phyloP scores from a whole-genome alignment of 305 asterid genomes.

The Fraxinus floribunda region DNA sequence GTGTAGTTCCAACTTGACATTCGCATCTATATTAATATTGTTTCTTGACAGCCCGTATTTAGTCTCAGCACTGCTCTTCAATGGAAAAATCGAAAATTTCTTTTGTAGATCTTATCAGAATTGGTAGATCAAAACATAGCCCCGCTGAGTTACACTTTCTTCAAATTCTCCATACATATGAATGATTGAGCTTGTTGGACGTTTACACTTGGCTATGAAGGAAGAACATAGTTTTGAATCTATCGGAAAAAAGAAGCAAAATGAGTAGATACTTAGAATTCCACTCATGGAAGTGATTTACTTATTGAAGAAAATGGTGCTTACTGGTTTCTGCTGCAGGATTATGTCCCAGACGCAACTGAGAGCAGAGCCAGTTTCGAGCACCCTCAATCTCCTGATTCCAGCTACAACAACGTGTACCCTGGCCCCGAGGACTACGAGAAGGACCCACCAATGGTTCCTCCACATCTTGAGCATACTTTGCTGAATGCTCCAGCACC shows the following conservation, averaged over 20 bases:
- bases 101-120: background rate
- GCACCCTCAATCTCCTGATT: slow-evolving; percentile 26
- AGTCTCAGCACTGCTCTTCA: background rate
- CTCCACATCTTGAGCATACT: slow-evolving; percentile 30
- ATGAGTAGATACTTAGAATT: background rate
- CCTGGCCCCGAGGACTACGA: slow-evolving; percentile 24
- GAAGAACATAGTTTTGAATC: background rate
- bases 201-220: background rate
- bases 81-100: too few relatives aligned
- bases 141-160: background rate
- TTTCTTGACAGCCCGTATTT: background rate
- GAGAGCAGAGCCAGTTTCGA: slow-evolving; percentile 12
- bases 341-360: slow-evolving; percentile 22
- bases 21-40: background rate
- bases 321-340: slow-evolving; percentile 17
- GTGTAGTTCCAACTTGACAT: background rate
- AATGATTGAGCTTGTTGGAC: background rate
- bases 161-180: background rate
- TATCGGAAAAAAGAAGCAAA: background rate
- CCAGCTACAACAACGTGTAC: slow-evolving; percentile 25
- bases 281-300: background rate
- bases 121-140: background rate
- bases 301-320: background rate
- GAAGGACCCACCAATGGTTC: slow-evolving; percentile 30
- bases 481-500: slow-evolving; percentile 23